phyloP scores from a whole-genome alignment of 1,284 basidiomycete genomes.

The Sporisorium exsertum region DNA sequence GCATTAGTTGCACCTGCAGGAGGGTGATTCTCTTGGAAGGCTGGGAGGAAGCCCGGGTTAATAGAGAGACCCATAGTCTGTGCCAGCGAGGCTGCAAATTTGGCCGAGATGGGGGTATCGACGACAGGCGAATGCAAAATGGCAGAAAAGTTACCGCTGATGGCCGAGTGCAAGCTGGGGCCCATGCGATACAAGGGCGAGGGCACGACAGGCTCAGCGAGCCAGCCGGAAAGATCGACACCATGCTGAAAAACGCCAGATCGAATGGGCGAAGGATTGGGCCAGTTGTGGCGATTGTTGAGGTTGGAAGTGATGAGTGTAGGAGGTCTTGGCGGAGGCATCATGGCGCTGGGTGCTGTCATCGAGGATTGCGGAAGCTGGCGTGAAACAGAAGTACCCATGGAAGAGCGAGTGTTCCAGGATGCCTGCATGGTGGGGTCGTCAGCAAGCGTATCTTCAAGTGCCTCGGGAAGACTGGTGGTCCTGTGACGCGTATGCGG shows the following conservation, averaged over 20 bases:
- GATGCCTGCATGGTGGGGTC: conserved; percentile 17
- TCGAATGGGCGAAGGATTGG: conserved; percentile 40
- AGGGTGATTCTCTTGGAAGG: conserved; percentile 20
- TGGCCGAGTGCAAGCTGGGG: conserved; percentile 50
- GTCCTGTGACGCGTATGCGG: conserved; percentile 36
- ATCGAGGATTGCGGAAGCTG: conserved; percentile 14
- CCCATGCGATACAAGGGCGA: conserved; percentile 66
- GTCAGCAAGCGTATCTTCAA: conserved; percentile 12
- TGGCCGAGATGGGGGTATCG: conserved; percentile 48
- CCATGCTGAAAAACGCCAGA: conserved; percentile 29
- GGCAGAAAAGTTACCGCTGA: conserved; percentile 40
- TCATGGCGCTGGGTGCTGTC: conserved; percentile 22
- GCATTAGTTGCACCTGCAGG: not conserved
- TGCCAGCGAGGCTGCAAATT: conserved; percentile 44
- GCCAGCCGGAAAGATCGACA: conserved; percentile 64
- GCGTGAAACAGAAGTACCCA: conserved; percentile 9
- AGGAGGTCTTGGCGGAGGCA: conserved; percentile 40
- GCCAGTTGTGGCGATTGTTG: conserved; percentile 36
- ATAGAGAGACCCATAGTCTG: conserved; percentile 39
- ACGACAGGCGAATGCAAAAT: conserved; percentile 40
- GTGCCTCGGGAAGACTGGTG: conserved; percentile 35
- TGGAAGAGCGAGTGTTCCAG: conserved; percentile 22
- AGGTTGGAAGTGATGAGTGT: conserved; percentile 48
- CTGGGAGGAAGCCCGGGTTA: conserved; percentile 24
- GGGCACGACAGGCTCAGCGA: conserved; percentile 66